Evolutionary conservation across 1,284 basidiomycete genomes (phyloP).

Genomic region (Salmacisia buchloeana): DNA sequence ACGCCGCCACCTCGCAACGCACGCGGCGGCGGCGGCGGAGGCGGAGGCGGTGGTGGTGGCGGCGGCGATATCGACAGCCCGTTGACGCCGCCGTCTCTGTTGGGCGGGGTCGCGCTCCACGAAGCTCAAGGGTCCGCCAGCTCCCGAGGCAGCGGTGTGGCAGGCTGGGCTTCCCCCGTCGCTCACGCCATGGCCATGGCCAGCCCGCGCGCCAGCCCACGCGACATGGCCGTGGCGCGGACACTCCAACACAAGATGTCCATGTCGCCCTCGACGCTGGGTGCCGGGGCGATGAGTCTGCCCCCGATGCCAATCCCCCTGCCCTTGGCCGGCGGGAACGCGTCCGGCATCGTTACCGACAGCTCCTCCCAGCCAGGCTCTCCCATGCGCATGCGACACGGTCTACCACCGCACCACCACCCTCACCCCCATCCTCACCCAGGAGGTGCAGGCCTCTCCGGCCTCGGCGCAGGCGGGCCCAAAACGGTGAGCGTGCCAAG

Average conservation of each 20-base stretch:
- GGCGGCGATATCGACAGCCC: neutral
- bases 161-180: neutral
- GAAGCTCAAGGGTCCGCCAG: neutral
- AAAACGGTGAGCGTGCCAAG: constrained; percentile 38
- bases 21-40: neutral
- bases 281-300: neutral
- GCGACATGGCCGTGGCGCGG: neutral
- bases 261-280: neutral
- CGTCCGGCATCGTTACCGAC: too few relatives aligned
- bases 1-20: constrained; percentile 21
- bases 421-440: neutral
- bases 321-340: neutral
- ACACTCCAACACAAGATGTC: neutral
- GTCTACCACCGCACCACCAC: neutral
- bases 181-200: neutral
- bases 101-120: neutral
- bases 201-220: neutral
- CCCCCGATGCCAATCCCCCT: neutral
- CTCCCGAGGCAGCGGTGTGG: neutral
- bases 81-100: neutral
- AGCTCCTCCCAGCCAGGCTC: neutral
- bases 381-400: neutral
- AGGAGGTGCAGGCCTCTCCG: constrained; percentile 31
- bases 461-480: constrained; percentile 41
- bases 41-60: neutral